Evolutionary conservation across 2,329 filamentous ascomycete genomes (phyloP).

Genomic region (Aspergillus quadrilineatus): DNA sequence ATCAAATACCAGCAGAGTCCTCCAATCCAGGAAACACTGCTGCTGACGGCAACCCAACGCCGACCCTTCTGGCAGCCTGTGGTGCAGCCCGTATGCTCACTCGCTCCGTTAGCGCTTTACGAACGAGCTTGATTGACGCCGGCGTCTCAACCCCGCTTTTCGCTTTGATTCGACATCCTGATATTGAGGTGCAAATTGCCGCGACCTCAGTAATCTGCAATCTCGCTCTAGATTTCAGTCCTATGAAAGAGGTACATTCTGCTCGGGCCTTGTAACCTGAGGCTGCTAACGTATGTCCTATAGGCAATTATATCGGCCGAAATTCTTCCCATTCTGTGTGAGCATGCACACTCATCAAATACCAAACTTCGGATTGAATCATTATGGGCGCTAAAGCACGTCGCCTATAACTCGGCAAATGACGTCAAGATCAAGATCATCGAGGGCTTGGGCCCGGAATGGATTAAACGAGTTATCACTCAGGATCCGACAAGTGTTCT

Average conservation of each 20-base stretch:
- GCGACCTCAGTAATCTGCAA: constrained; percentile 84
- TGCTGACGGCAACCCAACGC: constrained; percentile 72
- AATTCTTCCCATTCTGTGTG: constrained; percentile 73
- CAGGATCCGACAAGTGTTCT: constrained; percentile 47
- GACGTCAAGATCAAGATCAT: constrained; percentile 75
- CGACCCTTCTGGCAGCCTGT: constrained; percentile 82
- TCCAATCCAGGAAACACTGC: constrained; percentile 36
- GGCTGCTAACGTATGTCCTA: constrained; percentile 14
- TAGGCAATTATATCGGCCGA: constrained; percentile 72
- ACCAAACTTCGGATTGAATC: constrained; percentile 79
- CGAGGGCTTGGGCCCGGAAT: constrained; percentile 72
- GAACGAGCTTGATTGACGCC: constrained; percentile 84
- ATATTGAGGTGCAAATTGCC: constrained; percentile 79
- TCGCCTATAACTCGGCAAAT: constrained; percentile 70
- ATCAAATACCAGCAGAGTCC: constrained; percentile 27
- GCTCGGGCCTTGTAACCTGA: neutral
- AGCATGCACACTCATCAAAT: constrained; percentile 78
- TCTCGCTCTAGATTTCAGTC: constrained; percentile 81
- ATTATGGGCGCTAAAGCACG: constrained; percentile 90
- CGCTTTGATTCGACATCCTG: constrained; percentile 68
- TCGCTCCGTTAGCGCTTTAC: constrained; percentile 76
- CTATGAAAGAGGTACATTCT: constrained; percentile 71
- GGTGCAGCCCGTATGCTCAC: constrained; percentile 77
- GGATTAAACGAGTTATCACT: constrained; percentile 77
- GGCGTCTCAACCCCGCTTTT: constrained; percentile 77